phyloP scores from a whole-genome alignment of 257 asterid genomes.

The Cordia subcordata region DNA sequence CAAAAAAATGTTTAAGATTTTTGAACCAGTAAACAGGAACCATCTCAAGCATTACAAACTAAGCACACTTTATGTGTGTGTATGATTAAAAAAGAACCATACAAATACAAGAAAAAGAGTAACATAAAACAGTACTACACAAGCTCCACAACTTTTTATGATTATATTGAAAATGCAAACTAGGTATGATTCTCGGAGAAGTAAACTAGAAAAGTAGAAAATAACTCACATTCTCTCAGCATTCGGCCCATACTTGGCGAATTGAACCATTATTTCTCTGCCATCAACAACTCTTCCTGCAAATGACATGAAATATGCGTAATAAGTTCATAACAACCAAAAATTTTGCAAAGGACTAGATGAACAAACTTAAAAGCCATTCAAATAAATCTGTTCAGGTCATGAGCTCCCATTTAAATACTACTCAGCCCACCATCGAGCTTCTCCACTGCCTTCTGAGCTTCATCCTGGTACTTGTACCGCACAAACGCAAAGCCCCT shows the following conservation, averaged over 20 bases:
- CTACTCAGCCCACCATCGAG: slow-evolving; percentile 64
- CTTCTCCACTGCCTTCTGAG: slow-evolving; percentile 86
- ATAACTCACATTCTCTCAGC: slow-evolving; percentile 83
- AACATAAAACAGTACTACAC: neutral
- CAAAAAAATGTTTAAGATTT: neutral
- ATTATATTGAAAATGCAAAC: too few species aligned
- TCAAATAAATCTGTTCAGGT: too few species aligned
- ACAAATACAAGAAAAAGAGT: too few species aligned
- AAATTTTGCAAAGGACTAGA: neutral
- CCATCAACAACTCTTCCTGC: slow-evolving; percentile 94
- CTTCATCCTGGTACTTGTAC: slow-evolving; percentile 95
- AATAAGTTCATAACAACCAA: neutral
- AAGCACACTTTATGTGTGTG: too few species aligned
- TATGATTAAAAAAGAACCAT: too few species aligned
- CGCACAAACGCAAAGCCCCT: slow-evolving; percentile 97
- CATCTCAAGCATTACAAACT: neutral
- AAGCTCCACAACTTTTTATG: too few species aligned
- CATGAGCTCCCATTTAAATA: neutral
- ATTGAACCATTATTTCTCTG: slow-evolving; percentile 95
- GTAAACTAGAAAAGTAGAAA: neutral
- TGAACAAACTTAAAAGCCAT: neutral
- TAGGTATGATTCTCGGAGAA: neutral
- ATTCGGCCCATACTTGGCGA: slow-evolving; percentile 96
- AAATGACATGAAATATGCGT: neutral
- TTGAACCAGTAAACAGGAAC: neutral